Evolutionary conservation across 345 rosid species (phyloP).

Genomic region (Dimocarpus longan): DNA sequence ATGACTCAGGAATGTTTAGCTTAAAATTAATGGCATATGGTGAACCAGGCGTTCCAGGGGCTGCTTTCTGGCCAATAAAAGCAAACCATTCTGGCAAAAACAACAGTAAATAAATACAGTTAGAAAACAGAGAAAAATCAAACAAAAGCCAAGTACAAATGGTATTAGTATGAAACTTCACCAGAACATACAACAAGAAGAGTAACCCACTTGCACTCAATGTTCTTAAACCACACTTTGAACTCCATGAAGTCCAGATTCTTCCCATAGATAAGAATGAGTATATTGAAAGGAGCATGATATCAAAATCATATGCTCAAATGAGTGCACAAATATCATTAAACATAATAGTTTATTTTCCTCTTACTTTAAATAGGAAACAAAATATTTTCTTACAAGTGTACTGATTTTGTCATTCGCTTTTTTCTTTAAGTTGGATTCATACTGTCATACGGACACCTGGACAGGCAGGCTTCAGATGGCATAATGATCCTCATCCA

Average conservation of each 20-base stretch:
- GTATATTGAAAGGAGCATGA: neutral
- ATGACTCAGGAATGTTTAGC: constrained; percentile 49
- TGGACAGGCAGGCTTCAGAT: neutral
- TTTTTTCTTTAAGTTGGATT: neutral
- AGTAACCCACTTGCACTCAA: neutral
- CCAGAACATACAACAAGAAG: neutral
- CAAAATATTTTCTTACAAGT: neutral
- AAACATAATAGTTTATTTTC: neutral
- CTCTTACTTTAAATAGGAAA: neutral
- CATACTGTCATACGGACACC: neutral
- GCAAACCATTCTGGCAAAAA: constrained; percentile 79
- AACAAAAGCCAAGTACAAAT: constrained; percentile 2
- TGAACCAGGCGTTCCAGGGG: constrained; percentile 80
- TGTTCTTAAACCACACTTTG: neutral
- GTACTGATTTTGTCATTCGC: neutral
- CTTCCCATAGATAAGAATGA: neutral
- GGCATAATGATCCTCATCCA: neutral
- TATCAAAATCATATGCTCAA: neutral
- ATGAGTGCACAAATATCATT: neutral
- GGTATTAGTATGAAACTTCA: neutral
- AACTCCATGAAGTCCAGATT: neutral
- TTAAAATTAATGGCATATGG: constrained; percentile 82
- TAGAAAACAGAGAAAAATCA: neutral
- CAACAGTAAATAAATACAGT: constrained; percentile 20
- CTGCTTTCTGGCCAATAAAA: constrained; percentile 85